Evolutionary conservation across 352 stramenopile species (phyloP).

Genomic region (Phytophthora cactorum): DNA sequence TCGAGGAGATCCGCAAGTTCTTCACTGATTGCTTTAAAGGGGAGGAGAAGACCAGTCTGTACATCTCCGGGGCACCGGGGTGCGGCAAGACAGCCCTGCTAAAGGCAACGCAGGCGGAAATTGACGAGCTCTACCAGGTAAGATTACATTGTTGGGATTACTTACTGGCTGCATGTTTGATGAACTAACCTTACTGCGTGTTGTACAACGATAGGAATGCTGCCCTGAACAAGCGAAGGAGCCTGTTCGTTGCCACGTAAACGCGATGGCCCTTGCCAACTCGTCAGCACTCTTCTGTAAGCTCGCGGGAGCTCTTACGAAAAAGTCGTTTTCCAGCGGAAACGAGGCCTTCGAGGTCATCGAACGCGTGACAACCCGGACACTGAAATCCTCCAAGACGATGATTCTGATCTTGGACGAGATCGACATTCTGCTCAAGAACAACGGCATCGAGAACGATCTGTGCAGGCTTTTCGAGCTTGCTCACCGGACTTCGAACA

Average conservation of each 20-base stretch:
- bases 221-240: constrained; percentile 37
- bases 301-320: constrained; percentile 61
- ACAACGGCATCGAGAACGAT: constrained; percentile 71
- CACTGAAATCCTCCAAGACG: constrained; percentile 55
- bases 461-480: constrained; percentile 82
- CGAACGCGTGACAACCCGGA: constrained; percentile 52
- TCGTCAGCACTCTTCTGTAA: constrained; percentile 57
- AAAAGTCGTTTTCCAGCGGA: constrained; percentile 45
- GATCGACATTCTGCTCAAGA: constrained; percentile 77
- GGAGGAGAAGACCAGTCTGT: constrained; percentile 65
- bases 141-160: neutral
- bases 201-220: constrained; percentile 38
- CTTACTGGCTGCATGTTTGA: neutral
- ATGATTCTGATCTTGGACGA: constrained; percentile 85
- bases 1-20: constrained; percentile 57
- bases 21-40: constrained; percentile 63
- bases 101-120: constrained; percentile 54
- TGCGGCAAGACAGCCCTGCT: constrained; percentile 83
- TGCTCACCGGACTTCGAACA: constrained; percentile 58
- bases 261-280: constrained; percentile 74
- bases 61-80: constrained; percentile 79
- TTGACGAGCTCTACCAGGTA: constrained; percentile 64
- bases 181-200: constrained; percentile 10
- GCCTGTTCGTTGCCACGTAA: constrained; percentile 66
- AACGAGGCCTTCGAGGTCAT: constrained; percentile 75